These are phyloP conservation scores for Aspergillus tanneri DNA, from an alignment of 2,329 filamentous ascomycete species.

Conservation along the genomic window DNA sequence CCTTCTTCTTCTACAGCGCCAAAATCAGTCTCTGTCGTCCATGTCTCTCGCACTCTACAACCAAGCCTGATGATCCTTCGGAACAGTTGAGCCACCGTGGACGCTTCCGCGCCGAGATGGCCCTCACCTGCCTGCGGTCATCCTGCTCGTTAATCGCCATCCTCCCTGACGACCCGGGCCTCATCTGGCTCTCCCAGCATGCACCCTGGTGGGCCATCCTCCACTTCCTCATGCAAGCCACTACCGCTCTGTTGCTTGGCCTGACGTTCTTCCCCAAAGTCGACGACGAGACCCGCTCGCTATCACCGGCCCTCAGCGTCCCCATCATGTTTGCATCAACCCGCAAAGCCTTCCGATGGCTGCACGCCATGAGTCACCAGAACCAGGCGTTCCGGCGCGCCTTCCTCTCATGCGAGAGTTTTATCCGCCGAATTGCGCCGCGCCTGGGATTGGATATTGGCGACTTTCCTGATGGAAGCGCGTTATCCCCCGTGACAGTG, in stretches of 20 bases:
- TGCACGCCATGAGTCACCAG: constrained; percentile 33
- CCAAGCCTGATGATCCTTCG: constrained; percentile 9
- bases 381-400: constrained; percentile 36
- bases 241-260: constrained; percentile 42
- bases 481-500: constrained; percentile 6
- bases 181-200: constrained; percentile 33
- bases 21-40: constrained; percentile 44
- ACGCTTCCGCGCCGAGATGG: constrained; percentile 25
- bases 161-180: constrained; percentile 38
- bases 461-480: constrained; percentile 28
- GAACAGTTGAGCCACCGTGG: background rate
- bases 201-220: constrained; percentile 47
- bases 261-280: constrained; percentile 24
- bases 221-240: constrained; percentile 46
- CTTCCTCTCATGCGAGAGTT: constrained; percentile 34
- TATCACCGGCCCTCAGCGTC: constrained; percentile 19
- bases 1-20: constrained; percentile 43
- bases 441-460: constrained; percentile 31
- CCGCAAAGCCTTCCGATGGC: constrained; percentile 42
- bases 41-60: constrained; percentile 40
- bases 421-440: constrained; percentile 33
- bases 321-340: constrained; percentile 28
- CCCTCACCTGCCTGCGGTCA: constrained; percentile 39
- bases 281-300: background rate
- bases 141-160: constrained; percentile 39